phyloP scores from a whole-genome alignment of 129 eudicot species.

The Centrapalus pauciflorus region DNA sequence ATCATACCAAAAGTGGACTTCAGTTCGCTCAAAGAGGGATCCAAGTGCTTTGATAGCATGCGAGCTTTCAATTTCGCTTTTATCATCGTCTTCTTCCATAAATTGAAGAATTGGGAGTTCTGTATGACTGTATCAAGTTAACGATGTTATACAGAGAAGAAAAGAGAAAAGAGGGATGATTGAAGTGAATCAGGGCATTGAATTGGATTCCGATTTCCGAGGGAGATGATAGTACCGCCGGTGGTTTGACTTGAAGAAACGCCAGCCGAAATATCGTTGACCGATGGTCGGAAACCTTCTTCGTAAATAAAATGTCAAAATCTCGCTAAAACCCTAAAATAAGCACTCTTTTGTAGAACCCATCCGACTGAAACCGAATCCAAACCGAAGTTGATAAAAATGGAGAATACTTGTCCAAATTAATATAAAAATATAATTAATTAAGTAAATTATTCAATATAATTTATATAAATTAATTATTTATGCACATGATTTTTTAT shows the following conservation, averaged over 20 bases:
- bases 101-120: background rate
- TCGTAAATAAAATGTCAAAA: no score
- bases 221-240: background rate
- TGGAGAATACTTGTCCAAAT: no score
- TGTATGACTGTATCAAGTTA: background rate
- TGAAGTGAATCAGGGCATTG: background rate
- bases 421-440: no score
- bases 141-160: background rate
- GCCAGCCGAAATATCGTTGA: background rate
- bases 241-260: background rate
- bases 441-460: no score
- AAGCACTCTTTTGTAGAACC: no score
- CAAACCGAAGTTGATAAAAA: no score
- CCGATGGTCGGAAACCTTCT: background rate
- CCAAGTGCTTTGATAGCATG: constrained; percentile 73
- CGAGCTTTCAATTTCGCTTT: constrained; percentile 29
- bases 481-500: no score
- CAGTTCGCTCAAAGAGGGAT: constrained; percentile 69
- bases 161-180: background rate
- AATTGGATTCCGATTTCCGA: background rate
- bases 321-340: constrained; percentile 8
- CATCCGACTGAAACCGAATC: background rate
- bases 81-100: constrained; percentile 17
- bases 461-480: no score
- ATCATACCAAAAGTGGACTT: constrained; percentile 59